Evolutionary conservation across 163 green algal species (phyloP), one percentile per base, ranked within the genome.

Genomic region (Prototheca wickerhamii): DNA sequence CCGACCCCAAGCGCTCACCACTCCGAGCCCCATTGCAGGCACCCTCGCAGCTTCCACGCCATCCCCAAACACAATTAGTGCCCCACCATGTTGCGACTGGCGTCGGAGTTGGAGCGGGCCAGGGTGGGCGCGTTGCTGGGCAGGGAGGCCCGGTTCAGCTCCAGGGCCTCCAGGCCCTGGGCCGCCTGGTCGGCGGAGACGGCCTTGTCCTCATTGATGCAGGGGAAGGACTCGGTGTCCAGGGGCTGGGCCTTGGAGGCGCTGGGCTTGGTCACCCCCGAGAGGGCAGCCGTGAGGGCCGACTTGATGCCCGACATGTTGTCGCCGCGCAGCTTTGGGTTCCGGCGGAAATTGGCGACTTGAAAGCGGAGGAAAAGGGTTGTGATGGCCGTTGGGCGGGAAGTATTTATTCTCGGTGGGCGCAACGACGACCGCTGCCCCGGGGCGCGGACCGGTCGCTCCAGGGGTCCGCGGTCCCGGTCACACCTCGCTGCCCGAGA

Each of bases 121-220:
- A 49, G 18, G 40, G 67, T 73, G 21, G 67, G 59, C 21, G 58
- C 59, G 34, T 28, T 68, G 29, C 67, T 57, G 50, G 67, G 57
- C 21, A 73, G 67, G n/a, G 49, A 53, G 28, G 20, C 21, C 49
- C 46, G 20, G 2, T 49, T 37, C 10, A 68, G 12, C 20, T 46
- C 49, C 10, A 73, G 31, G n/a, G 37, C 18, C 8, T 50, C 44
- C 32, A 68, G 4, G 5, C 49, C 49, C 28, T 60, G n/a, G 17
- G 59, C 60, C 8, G 61, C 37, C 12, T 43, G 26, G 17, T 68
- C 61, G 7, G 58, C 50, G 12, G 35, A 23, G 6, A 68, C 21
- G 7, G 61, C 34, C 18, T 43, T 32, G 34, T 37, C 51, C 61
- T 68, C 61, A 4, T 56, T 28, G 51, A 68, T 68, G 35, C 61